Base-by-base conservation (phyloP, 2,329 filamentous ascomycete genomes). In the Tetracladium maxilliforme region DNA sequence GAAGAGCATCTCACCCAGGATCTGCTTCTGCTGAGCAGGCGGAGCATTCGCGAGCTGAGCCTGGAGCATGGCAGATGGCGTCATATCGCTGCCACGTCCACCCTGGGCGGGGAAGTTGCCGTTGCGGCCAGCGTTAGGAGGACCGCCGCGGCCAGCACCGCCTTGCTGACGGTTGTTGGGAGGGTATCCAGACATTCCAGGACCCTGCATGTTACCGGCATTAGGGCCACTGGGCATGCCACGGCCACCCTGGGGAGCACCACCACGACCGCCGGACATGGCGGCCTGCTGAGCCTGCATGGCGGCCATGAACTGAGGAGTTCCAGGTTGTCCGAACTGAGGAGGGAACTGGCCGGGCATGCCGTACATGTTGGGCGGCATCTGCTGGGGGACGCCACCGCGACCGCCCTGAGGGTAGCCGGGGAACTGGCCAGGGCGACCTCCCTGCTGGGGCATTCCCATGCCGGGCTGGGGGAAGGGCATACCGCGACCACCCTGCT, bases 1-100 rank as follows among this genome's bases (percentile, higher is more conserved):
- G 70, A 95, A 98, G 43, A 98, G 79, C 41, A 83, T 76, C 62
- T 98, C 90, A 52, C 90, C 90, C 28, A 98, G 74, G 56, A 95
- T 82, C 68, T 98, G 90, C 74, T 98, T 98, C 68, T 95, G 90
- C 61, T 92, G 82, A 24, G 67, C 64, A 19, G 77, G 67, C 27
- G 48, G 41, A 24, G 63, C 61, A 18, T 49, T 42, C 33, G 60
- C 52, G 22, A 78, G 59, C 52, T 76, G 70, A 17, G 56, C 44
- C 50, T 73, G 66, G 31, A 75, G 53, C 25, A 66, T 44, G 18
- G 51, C 47, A 24, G 44, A 27, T 25, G 12, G 10, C 22, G 8
- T 25, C 8, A 25, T 26, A 20, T 32, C 29, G 37, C 41, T 40
- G 43, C 48, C 39, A 47, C 52, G 43, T 24, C 38, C 39, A 34